Evolutionary conservation across 108 stramenopile genomes (phyloP).

Genomic region (Cyclotella atomus): DNA sequence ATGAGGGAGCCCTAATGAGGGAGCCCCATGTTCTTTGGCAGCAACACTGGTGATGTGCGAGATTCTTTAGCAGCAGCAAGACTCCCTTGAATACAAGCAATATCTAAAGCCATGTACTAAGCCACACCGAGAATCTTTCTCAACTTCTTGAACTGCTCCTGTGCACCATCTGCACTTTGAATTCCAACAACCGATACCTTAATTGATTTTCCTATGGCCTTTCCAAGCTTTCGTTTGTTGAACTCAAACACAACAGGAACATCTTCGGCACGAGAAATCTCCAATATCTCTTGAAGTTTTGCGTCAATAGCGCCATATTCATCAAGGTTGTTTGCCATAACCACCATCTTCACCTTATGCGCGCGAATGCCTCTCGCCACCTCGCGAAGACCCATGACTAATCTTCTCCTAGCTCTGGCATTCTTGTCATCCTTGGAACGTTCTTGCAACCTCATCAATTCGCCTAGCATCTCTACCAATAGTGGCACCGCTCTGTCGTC

Average conservation of each 20-base stretch:
- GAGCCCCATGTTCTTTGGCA: no score
- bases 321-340: slow-evolving; percentile 94
- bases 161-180: slow-evolving; percentile 92
- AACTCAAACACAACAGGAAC: slow-evolving; percentile 89
- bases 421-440: slow-evolving; percentile 79
- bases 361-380: slow-evolving; percentile 88
- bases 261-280: slow-evolving; percentile 65
- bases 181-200: slow-evolving; percentile 91
- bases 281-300: slow-evolving; percentile 85
- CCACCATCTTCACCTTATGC: slow-evolving; percentile 86
- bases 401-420: slow-evolving; percentile 71
- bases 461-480: slow-evolving; percentile 80
- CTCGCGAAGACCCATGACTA: slow-evolving; percentile 93
- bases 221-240: slow-evolving; percentile 84
- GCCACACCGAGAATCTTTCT: slow-evolving; percentile 35
- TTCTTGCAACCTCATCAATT: slow-evolving; percentile 85
- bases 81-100: no score
- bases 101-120: background rate
- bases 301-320: slow-evolving; percentile 86
- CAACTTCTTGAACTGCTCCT: slow-evolving; percentile 88
- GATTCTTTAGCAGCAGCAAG: no score
- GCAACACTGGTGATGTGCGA: no score
- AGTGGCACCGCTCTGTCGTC: slow-evolving; percentile 69
- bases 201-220: slow-evolving; percentile 87
- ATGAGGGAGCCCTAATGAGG: no score